Evolutionary conservation across 2,329 filamentous ascomycete species (phyloP), one percentile per base, ranked within the genome.

Genomic region (Hypocrella siamensis): DNA sequence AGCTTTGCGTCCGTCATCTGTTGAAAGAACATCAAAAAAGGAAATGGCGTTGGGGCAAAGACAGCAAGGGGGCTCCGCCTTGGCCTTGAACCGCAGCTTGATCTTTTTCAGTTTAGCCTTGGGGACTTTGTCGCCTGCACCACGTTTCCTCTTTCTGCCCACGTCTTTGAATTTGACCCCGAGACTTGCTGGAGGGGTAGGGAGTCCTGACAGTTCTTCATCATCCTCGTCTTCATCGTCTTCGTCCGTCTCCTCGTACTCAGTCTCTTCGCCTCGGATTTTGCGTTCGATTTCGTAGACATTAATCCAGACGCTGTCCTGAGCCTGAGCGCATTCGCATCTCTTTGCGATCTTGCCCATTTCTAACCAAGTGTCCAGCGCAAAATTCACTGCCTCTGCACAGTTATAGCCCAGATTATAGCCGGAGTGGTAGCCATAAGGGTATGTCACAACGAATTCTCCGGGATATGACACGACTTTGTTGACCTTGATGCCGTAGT

Each of bases 331-430:
- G 50, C 90, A 98, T 48, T 96, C 79, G 56, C 90, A 98, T 53
- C 90, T 92, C 57, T 94, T 93, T 12, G 90, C 90, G 43, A 93
- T 85, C 45, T 85, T 83, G 16, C 86, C 90, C 63, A 90, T 94
- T 31, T 92, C 79, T 28, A 98, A 60, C 90, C 90, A 98, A 19
- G 83, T 79, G 42, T 94, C 86, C 7, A 93, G 76, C 5, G 88
- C 90, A 53, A 98, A 98, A 51, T 98, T 98, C 58, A 98, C 90
- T 6, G 90, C 93, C 52, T 98, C 90, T 18, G 90, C 90, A 55
- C 90, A 98, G 52, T 98, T 98, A 61, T 98, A 98, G 12, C 92
- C 90, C 24, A 98, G 63, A 45, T 98, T 98, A 54, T 92, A 98
- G 4, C 90, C 90, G 5, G 90, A 98, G 50, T 98, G 90, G 51